phyloP scores from a whole-genome alignment of 345 rosid species.

The Barbarea vulgaris region DNA sequence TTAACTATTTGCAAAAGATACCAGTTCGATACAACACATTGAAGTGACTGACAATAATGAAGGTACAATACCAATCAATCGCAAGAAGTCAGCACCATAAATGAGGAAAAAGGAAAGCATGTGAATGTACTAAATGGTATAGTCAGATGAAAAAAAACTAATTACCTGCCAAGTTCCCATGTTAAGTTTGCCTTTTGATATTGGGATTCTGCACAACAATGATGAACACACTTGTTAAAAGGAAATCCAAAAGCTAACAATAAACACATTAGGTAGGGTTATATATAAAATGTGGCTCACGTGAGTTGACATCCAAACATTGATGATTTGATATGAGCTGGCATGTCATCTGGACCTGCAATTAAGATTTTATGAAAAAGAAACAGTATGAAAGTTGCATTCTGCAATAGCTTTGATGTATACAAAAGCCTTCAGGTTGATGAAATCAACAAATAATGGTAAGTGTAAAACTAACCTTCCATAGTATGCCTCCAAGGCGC shows the following conservation, averaged over 20 bases:
- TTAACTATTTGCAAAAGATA: background rate
- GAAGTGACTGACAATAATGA: background rate
- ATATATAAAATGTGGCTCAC: conserved; percentile 47
- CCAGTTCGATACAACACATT: background rate
- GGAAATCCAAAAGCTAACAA: background rate
- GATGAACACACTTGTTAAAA: background rate
- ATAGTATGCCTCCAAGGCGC: conserved; percentile 97
- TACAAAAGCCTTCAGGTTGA: background rate
- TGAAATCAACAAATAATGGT: background rate
- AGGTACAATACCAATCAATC: background rate
- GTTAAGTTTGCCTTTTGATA: conserved; percentile 77
- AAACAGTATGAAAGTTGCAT: background rate
- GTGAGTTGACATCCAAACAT: conserved; percentile 88
- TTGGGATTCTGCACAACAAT: conserved; percentile 68
- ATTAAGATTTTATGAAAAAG: conserved; percentile 4
- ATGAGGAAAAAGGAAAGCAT: conserved; percentile 18
- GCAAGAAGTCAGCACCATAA: background rate
- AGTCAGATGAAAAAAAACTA: conserved; percentile 3
- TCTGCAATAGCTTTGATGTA: background rate
- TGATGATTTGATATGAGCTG: conserved; percentile 94
- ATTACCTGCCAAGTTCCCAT: conserved; percentile 98
- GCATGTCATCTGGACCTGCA: conserved; percentile 98
- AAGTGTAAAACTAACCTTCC: conserved; percentile 57
- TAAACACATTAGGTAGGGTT: background rate
- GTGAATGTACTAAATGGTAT: conserved; percentile 8